A percentile compares a stretch with the other conserved stretches of the same genome.
Evolutionary conservation across 164 flowering plant species (phyloP).

Genomic region (Nymphaea thermarum): DNA sequence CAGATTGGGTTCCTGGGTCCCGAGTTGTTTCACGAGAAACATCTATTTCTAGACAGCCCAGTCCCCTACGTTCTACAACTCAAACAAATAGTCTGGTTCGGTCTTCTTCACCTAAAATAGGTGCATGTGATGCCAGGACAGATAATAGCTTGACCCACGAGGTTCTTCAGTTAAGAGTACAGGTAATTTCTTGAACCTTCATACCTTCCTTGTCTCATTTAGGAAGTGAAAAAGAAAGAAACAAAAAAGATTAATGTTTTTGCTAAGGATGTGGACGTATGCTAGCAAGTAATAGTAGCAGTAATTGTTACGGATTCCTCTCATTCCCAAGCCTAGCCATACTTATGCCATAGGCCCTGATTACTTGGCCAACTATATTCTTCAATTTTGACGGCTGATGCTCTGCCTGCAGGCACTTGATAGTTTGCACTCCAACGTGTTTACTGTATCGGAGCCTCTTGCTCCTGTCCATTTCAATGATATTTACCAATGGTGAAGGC

Average conservation of each 20-base stretch:
- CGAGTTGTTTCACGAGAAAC: conserved; percentile 40
- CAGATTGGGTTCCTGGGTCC: conserved; percentile 43
- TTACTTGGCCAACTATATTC: neutral
- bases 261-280: too few species aligned
- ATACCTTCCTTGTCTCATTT: neutral
- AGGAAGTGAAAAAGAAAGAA: neutral
- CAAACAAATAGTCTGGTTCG: conserved; percentile 13
- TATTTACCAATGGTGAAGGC: neutral
- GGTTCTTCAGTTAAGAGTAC: conserved; percentile 38
- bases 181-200: conserved; percentile 28
- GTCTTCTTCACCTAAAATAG: conserved; percentile 21
- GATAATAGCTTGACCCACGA: conserved; percentile 46
- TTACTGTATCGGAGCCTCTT: neutral
- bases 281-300: too few species aligned
- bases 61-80: conserved; percentile 30
- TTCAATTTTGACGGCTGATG: neutral
- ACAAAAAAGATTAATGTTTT: too few species aligned
- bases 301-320: too few species aligned
- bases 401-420: neutral
- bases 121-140: conserved; percentile 20
- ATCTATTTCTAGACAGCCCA: conserved; percentile 35
- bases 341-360: too few species aligned
- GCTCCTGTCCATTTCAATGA: neutral
- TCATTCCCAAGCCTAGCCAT: too few species aligned
- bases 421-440: neutral